Evolutionary conservation across 805 yeast genomes (phyloP).

Genomic region (Schwanniomyces polymorphus): DNA sequence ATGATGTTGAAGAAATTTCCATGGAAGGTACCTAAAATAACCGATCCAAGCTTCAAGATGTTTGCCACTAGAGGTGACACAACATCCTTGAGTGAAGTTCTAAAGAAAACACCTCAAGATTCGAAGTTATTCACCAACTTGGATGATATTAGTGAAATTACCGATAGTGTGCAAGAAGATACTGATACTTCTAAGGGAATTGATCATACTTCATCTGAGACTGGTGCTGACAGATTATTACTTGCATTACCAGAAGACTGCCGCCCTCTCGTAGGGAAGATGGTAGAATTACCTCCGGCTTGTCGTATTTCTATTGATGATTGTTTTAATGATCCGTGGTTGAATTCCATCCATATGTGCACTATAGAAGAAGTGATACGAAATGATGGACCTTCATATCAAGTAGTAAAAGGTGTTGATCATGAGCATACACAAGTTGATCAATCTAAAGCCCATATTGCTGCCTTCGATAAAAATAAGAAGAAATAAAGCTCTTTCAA

Average conservation of each 20-base stretch:
- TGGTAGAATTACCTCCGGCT: conserved; percentile 86
- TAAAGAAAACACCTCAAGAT: conserved; percentile 30
- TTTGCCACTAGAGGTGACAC: conserved; percentile 57
- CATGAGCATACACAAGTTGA: conserved; percentile 89
- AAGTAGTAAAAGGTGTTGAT: conserved; percentile 46
- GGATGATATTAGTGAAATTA: conserved; percentile 13
- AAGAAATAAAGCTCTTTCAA: conserved; percentile 36
- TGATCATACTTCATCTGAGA: conserved; percentile 62
- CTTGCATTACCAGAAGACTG: conserved; percentile 71
- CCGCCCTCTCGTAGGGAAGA: conserved; percentile 64
- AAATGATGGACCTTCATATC: conserved; percentile 36
- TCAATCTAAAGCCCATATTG: conserved; percentile 93
- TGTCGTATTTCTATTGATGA: conserved; percentile 82
- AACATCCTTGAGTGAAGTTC: conserved; percentile 57
- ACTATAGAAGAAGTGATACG: conserved; percentile 48
- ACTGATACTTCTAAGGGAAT: conserved; percentile 22
- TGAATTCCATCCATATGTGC: conserved; percentile 66
- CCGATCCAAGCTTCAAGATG: conserved; percentile 70
- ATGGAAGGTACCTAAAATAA: conserved; percentile 75
- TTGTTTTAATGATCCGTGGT: conserved; percentile 72
- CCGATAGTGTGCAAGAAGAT: conserved; percentile 12
- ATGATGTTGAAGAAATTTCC: conserved; percentile 85
- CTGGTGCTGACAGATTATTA: conserved; percentile 71
- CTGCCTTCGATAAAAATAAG: conserved; percentile 85
- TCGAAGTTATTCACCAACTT: conserved; percentile 11